Evolutionary conservation across 148 eudicot genomes (phyloP).

Genomic region (Tetragonia tetragonoides): DNA sequence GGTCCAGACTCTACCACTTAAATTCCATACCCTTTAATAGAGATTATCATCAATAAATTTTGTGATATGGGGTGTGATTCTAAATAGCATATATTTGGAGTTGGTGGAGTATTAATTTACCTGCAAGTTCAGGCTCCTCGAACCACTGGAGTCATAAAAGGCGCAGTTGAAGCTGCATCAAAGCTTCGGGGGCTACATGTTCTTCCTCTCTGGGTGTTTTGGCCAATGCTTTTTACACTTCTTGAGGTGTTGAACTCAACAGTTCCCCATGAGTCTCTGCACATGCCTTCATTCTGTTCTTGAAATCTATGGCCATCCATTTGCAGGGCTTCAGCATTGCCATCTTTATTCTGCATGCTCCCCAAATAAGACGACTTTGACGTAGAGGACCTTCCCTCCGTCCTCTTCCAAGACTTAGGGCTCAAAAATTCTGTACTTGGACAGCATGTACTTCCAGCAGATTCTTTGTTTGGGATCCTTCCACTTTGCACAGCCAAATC

Average conservation of each 20-base stretch:
- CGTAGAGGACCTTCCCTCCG: constrained; percentile 41
- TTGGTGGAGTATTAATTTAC: constrained; percentile 3
- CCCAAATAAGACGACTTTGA: constrained; percentile 34
- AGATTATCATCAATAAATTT: neutral
- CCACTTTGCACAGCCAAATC: constrained; percentile 57
- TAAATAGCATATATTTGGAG: no score
- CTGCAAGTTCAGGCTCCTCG: constrained; percentile 29
- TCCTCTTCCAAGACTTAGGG: constrained; percentile 71
- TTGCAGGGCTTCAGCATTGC: constrained; percentile 25
- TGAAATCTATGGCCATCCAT: constrained; percentile 26
- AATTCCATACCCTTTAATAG: no score
- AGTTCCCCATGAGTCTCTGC: constrained; percentile 23
- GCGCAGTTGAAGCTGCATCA: constrained; percentile 32
- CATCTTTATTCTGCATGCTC: constrained; percentile 29
- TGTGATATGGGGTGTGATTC: no score
- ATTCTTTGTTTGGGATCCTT: constrained; percentile 40
- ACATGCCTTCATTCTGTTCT: constrained; percentile 23
- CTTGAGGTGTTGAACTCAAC: constrained; percentile 15
- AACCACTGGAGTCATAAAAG: constrained; percentile 30
- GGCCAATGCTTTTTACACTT: constrained; percentile 24
- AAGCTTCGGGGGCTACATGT: constrained; percentile 33
- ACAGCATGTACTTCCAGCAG: constrained; percentile 53
- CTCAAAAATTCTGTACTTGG: constrained; percentile 72
- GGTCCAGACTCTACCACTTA: neutral
- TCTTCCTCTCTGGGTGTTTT: constrained; percentile 32